Conservation (phyloP, 345 rosid genomes). For the Hirschfeldia incana region DNA sequence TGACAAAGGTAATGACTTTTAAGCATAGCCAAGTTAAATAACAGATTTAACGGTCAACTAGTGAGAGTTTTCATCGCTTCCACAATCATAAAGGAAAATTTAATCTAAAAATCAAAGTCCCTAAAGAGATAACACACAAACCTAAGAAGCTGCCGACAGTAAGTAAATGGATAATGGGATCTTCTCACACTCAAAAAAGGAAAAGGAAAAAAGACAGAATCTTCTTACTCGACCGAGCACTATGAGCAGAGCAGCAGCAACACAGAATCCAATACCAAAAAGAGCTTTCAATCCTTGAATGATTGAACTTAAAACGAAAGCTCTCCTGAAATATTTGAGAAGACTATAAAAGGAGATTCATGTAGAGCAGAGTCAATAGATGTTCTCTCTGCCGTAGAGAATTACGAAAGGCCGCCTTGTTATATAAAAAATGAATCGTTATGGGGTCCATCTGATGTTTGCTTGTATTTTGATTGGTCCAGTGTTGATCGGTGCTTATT, state of each 20-base stretch:
- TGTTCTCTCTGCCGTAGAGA: constrained; percentile 11
- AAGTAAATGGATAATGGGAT: constrained; percentile 15
- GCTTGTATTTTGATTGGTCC: constrained; percentile 15
- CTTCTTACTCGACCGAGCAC: constrained; percentile 35
- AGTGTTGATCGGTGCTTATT: constrained; percentile 21
- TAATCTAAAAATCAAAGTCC: too few species aligned
- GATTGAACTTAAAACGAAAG: constrained; percentile 25
- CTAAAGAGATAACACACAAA: not conserved
- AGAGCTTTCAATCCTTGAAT: constrained; percentile 10
- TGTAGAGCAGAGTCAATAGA: not conserved
- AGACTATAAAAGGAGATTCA: not conserved
- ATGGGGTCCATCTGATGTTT: constrained; percentile 8
- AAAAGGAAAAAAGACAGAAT: constrained; percentile 13
- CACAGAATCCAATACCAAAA: constrained; percentile 34
- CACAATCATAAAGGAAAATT: too few species aligned
- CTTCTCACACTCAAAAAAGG: not conserved
- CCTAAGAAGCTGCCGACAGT: constrained; percentile 19
- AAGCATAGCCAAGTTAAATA: too few species aligned
- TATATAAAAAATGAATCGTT: not conserved
- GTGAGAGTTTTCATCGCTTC: too few species aligned
- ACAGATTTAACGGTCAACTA: too few species aligned
- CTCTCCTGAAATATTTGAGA: not conserved
- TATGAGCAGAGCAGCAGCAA: constrained; percentile 1
- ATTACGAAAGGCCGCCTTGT: not conserved
- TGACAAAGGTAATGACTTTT: too few species aligned